These are phyloP conservation scores for Penicillium maclennaniae DNA, from an alignment of 495 filamentous ascomycete genomes.

Conservation along the genomic window DNA sequence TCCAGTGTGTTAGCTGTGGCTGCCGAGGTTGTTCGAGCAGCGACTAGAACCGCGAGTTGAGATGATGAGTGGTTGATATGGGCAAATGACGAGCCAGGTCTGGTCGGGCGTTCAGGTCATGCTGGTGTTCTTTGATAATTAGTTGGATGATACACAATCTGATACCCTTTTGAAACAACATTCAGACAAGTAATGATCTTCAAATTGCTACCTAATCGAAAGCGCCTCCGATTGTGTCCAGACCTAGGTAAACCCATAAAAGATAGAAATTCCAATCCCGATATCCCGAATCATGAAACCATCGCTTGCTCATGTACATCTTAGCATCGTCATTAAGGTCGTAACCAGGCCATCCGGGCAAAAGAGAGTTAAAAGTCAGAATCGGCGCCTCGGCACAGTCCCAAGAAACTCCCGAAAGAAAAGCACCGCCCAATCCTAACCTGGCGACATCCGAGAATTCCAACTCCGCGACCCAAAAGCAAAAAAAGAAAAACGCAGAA, in stretches of 20 bases:
- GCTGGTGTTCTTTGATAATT: constrained; percentile 7
- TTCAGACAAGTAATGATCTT: constrained; percentile 23
- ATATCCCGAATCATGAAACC: constrained; percentile 34
- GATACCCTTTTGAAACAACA: constrained; percentile 24
- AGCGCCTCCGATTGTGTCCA: constrained; percentile 22
- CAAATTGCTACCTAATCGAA: constrained; percentile 25
- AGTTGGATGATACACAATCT: constrained; percentile 13
- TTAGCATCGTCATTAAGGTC: constrained; percentile 45
- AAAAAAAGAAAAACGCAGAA: too few relatives aligned
- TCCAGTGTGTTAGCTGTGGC: constrained; percentile 95
- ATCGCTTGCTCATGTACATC: constrained; percentile 46
- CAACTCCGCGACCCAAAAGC: constrained; percentile 20
- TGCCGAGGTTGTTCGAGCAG: constrained; percentile 87
- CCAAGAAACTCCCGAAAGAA: constrained; percentile 33
- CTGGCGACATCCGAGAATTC: constrained; percentile 14
- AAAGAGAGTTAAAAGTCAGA: constrained; percentile 26
- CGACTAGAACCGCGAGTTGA: constrained; percentile 49
- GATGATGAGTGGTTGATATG: not conserved
- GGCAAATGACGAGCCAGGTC: not conserved
- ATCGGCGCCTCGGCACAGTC: constrained; percentile 21
- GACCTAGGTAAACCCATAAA: constrained; percentile 11
- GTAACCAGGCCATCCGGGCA: constrained; percentile 36
- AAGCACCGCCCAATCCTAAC: constrained; percentile 21
- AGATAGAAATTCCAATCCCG: constrained; percentile 17
- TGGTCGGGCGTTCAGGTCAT: constrained; percentile 15